Evolutionary conservation across 2,329 filamentous ascomycete species (phyloP).

Genomic region (Botrytis byssoidea): DNA sequence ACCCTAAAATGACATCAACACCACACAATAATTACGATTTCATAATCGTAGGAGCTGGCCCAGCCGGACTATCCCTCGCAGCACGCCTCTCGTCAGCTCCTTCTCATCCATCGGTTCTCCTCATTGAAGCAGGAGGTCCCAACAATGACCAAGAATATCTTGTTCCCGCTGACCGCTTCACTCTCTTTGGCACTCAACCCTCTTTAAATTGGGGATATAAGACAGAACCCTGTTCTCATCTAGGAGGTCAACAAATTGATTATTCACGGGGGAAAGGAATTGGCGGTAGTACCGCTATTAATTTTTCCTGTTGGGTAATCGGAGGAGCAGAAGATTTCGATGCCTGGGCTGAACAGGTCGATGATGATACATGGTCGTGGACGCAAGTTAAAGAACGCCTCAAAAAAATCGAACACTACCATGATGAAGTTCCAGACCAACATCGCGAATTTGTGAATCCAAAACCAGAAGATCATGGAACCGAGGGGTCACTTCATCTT

Average conservation of each 20-base stretch:
- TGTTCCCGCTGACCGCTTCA: conserved; percentile 55
- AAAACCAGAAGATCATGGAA: conserved; percentile 49
- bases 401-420: conserved; percentile 54
- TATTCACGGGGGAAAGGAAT: conserved; percentile 42
- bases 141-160: conserved; percentile 50
- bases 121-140: conserved; percentile 57
- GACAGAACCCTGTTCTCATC: conserved; percentile 31
- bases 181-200: conserved; percentile 44
- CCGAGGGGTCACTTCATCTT: conserved; percentile 47
- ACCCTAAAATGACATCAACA: not conserved
- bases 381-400: conserved; percentile 50
- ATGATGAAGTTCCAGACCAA: conserved; percentile 42
- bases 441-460: conserved; percentile 49
- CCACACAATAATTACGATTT: conserved; percentile 11
- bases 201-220: conserved; percentile 35
- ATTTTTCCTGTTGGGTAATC: conserved; percentile 48
- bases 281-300: conserved; percentile 43
- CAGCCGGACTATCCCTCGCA: conserved; percentile 58
- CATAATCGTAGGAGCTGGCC: conserved; percentile 48
- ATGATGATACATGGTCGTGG: conserved; percentile 57
- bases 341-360: conserved; percentile 56
- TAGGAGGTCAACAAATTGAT: conserved; percentile 33
- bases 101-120: conserved; percentile 52
- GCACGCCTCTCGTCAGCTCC: conserved; percentile 49
- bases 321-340: conserved; percentile 62